Evolutionary conservation across 306 rosid species (phyloP).

Genomic region (Rosa chinensis): DNA sequence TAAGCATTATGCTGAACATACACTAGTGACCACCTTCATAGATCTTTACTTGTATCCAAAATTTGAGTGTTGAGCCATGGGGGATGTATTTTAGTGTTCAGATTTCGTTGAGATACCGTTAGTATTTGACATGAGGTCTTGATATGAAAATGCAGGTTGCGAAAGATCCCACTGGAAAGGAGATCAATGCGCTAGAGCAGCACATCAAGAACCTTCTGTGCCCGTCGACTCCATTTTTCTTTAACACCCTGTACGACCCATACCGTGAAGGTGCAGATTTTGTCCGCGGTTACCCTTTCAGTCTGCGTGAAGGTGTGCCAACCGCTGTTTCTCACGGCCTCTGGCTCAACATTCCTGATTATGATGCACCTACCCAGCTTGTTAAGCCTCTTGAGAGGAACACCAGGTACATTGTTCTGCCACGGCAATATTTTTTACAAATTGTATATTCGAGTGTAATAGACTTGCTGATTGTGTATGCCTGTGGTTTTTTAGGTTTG

Average conservation of each 20-base stretch:
- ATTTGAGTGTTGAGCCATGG: not conserved
- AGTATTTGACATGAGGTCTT: not conserved
- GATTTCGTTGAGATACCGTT: not conserved
- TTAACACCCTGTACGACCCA: slow-evolving; percentile 83
- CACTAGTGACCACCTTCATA: not conserved
- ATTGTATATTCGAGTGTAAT: not conserved
- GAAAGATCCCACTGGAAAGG: slow-evolving; percentile 71
- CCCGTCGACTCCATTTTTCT: slow-evolving; percentile 82
- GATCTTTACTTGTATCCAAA: not conserved
- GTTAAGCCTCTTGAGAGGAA: slow-evolving; percentile 84
- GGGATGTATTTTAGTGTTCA: not conserved
- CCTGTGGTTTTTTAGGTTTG: slow-evolving; percentile 46
- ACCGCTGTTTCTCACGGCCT: slow-evolving; percentile 84
- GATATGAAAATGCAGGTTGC: slow-evolving; percentile 57
- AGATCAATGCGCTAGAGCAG: slow-evolving; percentile 73
- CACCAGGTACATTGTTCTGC: slow-evolving; percentile 45
- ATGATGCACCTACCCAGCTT: slow-evolving; percentile 93
- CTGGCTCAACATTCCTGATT: slow-evolving; percentile 86
- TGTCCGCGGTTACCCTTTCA: slow-evolving; percentile 86
- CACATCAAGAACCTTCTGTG: slow-evolving; percentile 70
- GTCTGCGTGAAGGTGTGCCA: slow-evolving; percentile 73
- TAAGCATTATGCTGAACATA: not conserved
- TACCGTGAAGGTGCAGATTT: slow-evolving; percentile 79
- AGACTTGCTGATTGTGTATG: not conserved
- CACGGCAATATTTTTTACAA: not conserved